phyloP scores from a whole-genome alignment of 495 filamentous ascomycete genomes.

The Sphaerosporella brunnea region DNA sequence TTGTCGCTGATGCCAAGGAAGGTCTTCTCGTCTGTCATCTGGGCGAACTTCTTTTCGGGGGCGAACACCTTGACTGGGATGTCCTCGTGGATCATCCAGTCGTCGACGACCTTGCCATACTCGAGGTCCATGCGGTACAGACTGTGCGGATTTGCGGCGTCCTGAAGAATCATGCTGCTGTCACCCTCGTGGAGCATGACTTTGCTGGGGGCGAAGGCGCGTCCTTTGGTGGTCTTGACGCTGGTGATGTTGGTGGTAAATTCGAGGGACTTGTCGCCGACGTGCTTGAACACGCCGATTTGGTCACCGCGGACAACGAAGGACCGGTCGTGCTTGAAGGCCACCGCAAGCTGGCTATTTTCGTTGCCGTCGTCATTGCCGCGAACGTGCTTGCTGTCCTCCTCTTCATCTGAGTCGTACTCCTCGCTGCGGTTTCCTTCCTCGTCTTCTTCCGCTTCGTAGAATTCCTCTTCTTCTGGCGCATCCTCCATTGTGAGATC shows the following conservation, averaged over 20 bases:
- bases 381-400: constrained; percentile 52
- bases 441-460: constrained; percentile 43
- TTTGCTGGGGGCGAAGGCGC: constrained; percentile 84
- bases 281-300: constrained; percentile 98
- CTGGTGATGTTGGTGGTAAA: constrained; percentile 97
- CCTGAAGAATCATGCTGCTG: constrained; percentile 80
- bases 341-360: constrained; percentile 93
- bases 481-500: constrained; percentile 83
- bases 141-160: constrained; percentile 64
- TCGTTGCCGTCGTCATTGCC: constrained; percentile 62
- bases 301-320: constrained; percentile 94
- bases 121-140: constrained; percentile 98
- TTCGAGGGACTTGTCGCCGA: constrained; percentile 73
- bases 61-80: constrained; percentile 80
- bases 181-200: constrained; percentile 93
- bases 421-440: constrained; percentile 53
- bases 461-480: constrained; percentile 45
- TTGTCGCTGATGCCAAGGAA: constrained; percentile 86
- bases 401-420: constrained; percentile 82
- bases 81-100: constrained; percentile 98
- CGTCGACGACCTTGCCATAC: constrained; percentile 96
- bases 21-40: constrained; percentile 89
- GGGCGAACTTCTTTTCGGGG: constrained; percentile 92
- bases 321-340: constrained; percentile 91
- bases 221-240: constrained; percentile 73